These are phyloP conservation scores for Kwoniella newhampshirensis DNA, from an alignment of 768 basidiomycete species.

Conservation along the genomic window DNA sequence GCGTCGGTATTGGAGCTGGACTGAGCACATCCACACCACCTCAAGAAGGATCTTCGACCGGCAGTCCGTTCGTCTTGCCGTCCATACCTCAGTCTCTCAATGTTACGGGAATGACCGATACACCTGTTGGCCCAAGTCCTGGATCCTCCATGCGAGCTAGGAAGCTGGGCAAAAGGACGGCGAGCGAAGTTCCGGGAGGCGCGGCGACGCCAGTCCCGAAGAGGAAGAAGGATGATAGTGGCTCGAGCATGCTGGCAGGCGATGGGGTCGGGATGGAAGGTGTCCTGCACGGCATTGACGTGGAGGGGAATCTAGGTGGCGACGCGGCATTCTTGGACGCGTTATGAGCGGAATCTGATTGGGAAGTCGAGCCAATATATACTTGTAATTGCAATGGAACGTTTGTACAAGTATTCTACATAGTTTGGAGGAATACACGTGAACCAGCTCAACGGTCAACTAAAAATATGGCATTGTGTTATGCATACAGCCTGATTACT, in stretches of 20 bases:
- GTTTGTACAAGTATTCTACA: too few species aligned
- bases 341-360: slow-evolving; percentile 4
- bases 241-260: neutral
- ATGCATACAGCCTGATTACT: too few species aligned
- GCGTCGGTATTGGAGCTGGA: too few species aligned
- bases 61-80: too few species aligned
- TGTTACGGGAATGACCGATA: neutral
- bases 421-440: too few species aligned
- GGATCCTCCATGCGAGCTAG: slow-evolving; percentile 32
- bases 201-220: slow-evolving; percentile 39
- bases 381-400: too few species aligned
- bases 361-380: too few species aligned
- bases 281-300: neutral
- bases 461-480: too few species aligned
- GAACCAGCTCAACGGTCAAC: too few species aligned
- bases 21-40: too few species aligned
- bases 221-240: slow-evolving; percentile 5
- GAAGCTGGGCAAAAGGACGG: slow-evolving; percentile 30
- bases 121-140: slow-evolving; percentile 10
- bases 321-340: slow-evolving; percentile 25
- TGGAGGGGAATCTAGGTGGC: slow-evolving; percentile 17
- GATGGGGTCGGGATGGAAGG: neutral
- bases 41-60: too few species aligned
- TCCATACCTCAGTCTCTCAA: too few species aligned
- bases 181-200: slow-evolving; percentile 31